Conservation (phyloP, 1,139 yeast genomes). For the Williopsis jadinii region DNA sequence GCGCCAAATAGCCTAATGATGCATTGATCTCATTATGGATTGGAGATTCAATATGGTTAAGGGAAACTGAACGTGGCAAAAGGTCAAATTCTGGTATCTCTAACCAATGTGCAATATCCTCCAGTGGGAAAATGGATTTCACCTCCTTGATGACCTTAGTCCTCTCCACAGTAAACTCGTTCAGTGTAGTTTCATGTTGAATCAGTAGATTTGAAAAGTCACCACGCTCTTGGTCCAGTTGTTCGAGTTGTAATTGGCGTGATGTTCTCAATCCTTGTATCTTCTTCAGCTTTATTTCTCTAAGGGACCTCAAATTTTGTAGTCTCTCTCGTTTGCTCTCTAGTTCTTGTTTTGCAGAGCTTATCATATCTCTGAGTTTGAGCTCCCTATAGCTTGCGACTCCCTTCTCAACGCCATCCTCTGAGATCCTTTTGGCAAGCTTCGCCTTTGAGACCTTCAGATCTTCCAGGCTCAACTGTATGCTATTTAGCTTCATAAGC, state of each 20-base stretch:
- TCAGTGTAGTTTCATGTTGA: slow-evolving; percentile 17
- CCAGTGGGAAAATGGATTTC: slow-evolving; percentile 13
- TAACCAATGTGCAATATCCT: slow-evolving; percentile 17
- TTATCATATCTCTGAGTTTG: slow-evolving; percentile 5
- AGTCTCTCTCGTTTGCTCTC: slow-evolving; percentile 5
- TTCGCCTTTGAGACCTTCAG: slow-evolving; percentile 4
- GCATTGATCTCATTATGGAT: slow-evolving; percentile 35
- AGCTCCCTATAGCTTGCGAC: slow-evolving; percentile 5
- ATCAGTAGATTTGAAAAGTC: slow-evolving; percentile 8
- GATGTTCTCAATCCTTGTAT: background rate
- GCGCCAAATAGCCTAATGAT: slow-evolving; percentile 41
- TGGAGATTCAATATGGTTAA: slow-evolving; percentile 11
- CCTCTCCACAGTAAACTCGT: slow-evolving; percentile 14
- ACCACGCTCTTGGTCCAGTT: slow-evolving; percentile 11
- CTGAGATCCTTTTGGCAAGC: slow-evolving; percentile 3
- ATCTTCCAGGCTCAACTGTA: slow-evolving; percentile 32
- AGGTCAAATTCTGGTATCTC: slow-evolving; percentile 13
- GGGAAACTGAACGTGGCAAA: slow-evolving; percentile 12
- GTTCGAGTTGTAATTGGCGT: slow-evolving; percentile 1
- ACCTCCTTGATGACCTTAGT: slow-evolving; percentile 10
- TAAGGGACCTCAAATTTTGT: slow-evolving; percentile 7
- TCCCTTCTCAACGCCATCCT: background rate
- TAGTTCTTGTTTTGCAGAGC: slow-evolving; percentile 3
- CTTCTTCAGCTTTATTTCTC: slow-evolving; percentile 1
- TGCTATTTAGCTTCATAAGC: slow-evolving; percentile 38